Conservation (phyloP, 2,329 filamentous ascomycete genomes). For the Penicillium sclerotiorum region DNA sequence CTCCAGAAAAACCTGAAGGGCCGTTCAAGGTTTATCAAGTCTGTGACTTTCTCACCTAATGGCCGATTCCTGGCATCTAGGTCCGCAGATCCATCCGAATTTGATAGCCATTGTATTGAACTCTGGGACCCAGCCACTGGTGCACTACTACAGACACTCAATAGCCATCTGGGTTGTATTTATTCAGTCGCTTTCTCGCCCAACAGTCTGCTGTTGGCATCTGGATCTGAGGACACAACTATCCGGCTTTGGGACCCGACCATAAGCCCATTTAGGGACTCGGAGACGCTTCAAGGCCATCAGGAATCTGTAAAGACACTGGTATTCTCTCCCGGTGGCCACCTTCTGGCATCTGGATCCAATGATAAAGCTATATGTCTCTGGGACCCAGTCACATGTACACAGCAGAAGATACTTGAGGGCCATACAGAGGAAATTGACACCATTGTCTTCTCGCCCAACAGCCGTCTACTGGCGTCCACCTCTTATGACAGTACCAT, state of each 20-base stretch:
- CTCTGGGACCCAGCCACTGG: neutral
- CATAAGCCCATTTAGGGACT: neutral
- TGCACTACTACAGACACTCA: neutral
- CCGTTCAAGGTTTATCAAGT: neutral
- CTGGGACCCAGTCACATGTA: neutral
- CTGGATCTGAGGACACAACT: neutral
- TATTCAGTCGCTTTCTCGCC: neutral
- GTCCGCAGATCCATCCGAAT: too few relatives aligned
- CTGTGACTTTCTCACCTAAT: slow-evolving; percentile 7
- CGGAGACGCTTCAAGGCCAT: neutral
- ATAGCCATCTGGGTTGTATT: neutral
- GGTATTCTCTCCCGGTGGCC: neutral
- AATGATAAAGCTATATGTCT: neutral
- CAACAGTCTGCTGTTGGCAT: neutral
- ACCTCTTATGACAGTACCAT: neutral
- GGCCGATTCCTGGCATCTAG: neutral
- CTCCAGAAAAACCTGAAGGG: slow-evolving; percentile 3
- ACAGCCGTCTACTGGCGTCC: neutral
- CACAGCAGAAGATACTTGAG: neutral
- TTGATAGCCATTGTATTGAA: too few relatives aligned
- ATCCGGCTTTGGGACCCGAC: neutral
- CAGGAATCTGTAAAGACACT: neutral
- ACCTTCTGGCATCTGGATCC: neutral
- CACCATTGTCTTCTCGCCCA: neutral
- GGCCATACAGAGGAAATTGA: neutral